Percentiles rank a stretch among this genome's conserved stretches.
These are phyloP conservation scores for Cryptococcus sp. DNA, from an alignment of 1,284 basidiomycete species.

Conservation along the genomic window DNA sequence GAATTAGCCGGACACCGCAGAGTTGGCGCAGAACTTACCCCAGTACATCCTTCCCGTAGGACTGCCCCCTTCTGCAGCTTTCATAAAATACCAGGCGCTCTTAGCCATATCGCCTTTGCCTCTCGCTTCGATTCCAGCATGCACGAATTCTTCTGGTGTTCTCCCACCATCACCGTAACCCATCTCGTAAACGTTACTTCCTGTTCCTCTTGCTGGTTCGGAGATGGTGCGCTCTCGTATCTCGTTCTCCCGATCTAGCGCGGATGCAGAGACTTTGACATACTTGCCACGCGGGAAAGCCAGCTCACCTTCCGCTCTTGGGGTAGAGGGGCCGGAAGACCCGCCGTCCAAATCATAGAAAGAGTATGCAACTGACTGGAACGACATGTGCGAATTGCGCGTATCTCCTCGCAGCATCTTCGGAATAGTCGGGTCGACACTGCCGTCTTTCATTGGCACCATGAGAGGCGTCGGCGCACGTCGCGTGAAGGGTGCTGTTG, in stretches of 20 bases:
- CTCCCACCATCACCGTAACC: constrained; percentile 2
- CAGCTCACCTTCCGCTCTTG: constrained; percentile 16
- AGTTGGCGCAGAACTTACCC: constrained; percentile 26
- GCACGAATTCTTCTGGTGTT: constrained; percentile 32
- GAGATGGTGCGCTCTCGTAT: constrained; percentile 18
- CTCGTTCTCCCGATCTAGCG: constrained; percentile 20
- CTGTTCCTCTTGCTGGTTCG: constrained; percentile 8
- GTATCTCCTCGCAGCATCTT: neutral
- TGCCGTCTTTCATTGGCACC: constrained; percentile 30
- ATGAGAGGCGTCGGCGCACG: constrained; percentile 16
- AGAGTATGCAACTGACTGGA: constrained; percentile 39
- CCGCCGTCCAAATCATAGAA: constrained; percentile 42
- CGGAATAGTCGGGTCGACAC: constrained; percentile 1
- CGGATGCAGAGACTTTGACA: constrained; percentile 33
- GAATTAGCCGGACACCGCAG: neutral
- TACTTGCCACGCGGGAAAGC: constrained; percentile 22
- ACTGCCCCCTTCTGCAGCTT: constrained; percentile 48
- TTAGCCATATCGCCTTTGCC: constrained; percentile 44
- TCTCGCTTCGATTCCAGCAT: constrained; percentile 38
- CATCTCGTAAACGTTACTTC: neutral
- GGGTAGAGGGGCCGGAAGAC: constrained; percentile 19
- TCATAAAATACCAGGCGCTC: constrained; percentile 49
- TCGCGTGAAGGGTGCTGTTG: neutral
- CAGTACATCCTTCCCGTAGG: constrained; percentile 49
- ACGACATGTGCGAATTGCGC: constrained; percentile 31